phyloP scores from a whole-genome alignment of 2,329 filamentous ascomycete genomes.

The Tolypocladium pustulatum region DNA sequence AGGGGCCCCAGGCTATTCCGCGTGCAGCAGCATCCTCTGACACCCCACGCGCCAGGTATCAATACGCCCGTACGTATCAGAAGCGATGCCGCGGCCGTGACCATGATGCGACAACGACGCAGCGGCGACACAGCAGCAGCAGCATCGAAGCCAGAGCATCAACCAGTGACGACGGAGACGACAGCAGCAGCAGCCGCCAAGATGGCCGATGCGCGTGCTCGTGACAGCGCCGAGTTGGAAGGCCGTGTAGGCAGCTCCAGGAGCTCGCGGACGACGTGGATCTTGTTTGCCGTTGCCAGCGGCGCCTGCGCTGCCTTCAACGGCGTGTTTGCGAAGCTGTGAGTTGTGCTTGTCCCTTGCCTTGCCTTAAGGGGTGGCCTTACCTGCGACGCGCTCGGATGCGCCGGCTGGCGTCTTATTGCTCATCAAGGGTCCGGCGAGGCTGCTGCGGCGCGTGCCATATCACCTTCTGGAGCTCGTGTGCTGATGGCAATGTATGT shows the following conservation, averaged over 20 bases:
- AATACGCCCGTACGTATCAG: background rate
- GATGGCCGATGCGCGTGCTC: conserved; percentile 4
- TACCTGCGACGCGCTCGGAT: no score
- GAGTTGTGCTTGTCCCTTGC: conserved; percentile 18
- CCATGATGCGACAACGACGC: conserved; percentile 20
- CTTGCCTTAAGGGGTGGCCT: background rate
- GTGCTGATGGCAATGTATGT: background rate
- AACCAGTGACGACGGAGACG: background rate
- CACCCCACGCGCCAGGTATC: background rate
- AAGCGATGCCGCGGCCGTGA: background rate
- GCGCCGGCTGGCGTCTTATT: background rate
- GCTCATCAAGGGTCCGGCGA: background rate
- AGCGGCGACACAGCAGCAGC: background rate
- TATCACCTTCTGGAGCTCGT: background rate
- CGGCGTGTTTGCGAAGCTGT: conserved; percentile 77
- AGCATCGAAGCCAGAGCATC: background rate
- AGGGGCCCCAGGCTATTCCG: background rate
- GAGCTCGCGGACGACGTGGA: conserved; percentile 40
- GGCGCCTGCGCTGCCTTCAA: conserved; percentile 74
- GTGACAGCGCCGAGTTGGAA: background rate
- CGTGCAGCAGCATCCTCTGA: background rate
- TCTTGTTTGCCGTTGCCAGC: conserved; percentile 61
- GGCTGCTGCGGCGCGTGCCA: background rate
- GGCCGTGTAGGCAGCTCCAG: conserved; percentile 6
- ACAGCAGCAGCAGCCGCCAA: background rate